Evolutionary conservation across 345 rosid species (phyloP).

Genomic region (Firmiana major): DNA sequence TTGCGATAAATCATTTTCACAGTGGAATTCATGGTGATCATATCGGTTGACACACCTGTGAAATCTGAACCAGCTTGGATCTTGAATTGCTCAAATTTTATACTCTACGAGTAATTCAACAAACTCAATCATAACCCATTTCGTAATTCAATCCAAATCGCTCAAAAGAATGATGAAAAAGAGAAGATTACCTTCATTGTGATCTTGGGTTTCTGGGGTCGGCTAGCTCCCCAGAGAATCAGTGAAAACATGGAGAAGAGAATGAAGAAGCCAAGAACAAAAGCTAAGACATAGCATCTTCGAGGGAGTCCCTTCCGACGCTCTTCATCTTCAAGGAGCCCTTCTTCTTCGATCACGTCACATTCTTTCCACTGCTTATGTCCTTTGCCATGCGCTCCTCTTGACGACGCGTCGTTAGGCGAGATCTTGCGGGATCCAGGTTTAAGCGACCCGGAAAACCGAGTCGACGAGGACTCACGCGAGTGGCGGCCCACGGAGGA

Average conservation of each 20-base stretch:
- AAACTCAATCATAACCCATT: neutral
- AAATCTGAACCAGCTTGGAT: conserved; percentile 96
- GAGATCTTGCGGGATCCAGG: conserved; percentile 88
- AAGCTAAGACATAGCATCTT: conserved; percentile 71
- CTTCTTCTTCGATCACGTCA: conserved; percentile 86
- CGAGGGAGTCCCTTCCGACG: conserved; percentile 62
- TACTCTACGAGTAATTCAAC: conserved; percentile 40
- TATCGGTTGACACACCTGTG: conserved; percentile 81
- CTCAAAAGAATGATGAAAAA: neutral
- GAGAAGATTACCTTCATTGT: conserved; percentile 52
- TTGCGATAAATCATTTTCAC: conserved; percentile 67
- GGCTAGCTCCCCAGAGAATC: conserved; percentile 84
- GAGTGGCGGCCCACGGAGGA: conserved; percentile 91
- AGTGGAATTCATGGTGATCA: conserved; percentile 80
- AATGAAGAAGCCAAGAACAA: conserved; percentile 71
- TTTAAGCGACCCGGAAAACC: conserved; percentile 82
- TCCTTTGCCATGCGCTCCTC: conserved; percentile 46
- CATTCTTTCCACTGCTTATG: conserved; percentile 74
- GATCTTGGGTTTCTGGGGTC: conserved; percentile 83
- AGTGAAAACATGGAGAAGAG: conserved; percentile 80
- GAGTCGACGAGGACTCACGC: conserved; percentile 72
- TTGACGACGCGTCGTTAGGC: conserved; percentile 54
- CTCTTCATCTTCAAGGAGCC: conserved; percentile 76
- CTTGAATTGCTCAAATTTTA: conserved; percentile 64
- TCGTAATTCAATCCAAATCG: neutral